These are phyloP conservation scores for Leccinum subgranulosum DNA, from an alignment of 768 basidiomycete species.

Conservation along the genomic window DNA sequence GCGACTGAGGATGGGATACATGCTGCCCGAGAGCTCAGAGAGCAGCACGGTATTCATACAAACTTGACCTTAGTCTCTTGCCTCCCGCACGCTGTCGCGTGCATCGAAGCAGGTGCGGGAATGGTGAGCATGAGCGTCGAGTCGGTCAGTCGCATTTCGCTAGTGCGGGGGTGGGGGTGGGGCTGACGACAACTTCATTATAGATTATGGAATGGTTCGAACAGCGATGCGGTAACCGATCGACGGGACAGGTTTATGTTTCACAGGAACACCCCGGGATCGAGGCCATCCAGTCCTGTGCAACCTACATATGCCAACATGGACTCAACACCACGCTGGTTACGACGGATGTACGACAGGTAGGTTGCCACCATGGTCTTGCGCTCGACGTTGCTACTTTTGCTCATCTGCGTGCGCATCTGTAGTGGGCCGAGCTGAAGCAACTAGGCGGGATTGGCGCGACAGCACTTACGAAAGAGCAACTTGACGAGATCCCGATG, in stretches of 20 bases:
- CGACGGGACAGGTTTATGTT: neutral
- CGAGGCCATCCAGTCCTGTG: constrained; percentile 43
- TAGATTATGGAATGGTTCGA: constrained; percentile 46
- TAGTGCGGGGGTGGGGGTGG: neutral
- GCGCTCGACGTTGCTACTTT: neutral
- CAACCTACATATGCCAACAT: constrained; percentile 41
- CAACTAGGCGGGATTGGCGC: constrained; percentile 42
- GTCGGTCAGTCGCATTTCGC: constrained; percentile 35
- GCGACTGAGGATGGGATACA: constrained; percentile 53
- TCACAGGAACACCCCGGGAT: constrained; percentile 40
- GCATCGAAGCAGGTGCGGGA: constrained; percentile 49
- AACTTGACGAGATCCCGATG: constrained; percentile 34
- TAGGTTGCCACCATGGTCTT: constrained; percentile 9
- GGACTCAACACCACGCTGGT: constrained; percentile 40
- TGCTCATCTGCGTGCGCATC: neutral
- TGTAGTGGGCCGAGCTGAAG: constrained; percentile 41
- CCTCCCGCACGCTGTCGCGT: constrained; percentile 53
- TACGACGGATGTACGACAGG: constrained; percentile 42
- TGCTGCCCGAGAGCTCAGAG: constrained; percentile 42
- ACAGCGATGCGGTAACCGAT: constrained; percentile 18
- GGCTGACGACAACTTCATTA: constrained; percentile 1
- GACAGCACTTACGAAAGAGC: constrained; percentile 39
- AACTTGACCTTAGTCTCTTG: constrained; percentile 53
- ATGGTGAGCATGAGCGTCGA: constrained; percentile 49
- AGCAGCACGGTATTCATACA: constrained; percentile 40